Percentiles rank a stretch among this genome's conserved stretches.
Conservation (phyloP, 2,329 filamentous ascomycete genomes). For the Hirsutella rhossiliensis region DNA sequence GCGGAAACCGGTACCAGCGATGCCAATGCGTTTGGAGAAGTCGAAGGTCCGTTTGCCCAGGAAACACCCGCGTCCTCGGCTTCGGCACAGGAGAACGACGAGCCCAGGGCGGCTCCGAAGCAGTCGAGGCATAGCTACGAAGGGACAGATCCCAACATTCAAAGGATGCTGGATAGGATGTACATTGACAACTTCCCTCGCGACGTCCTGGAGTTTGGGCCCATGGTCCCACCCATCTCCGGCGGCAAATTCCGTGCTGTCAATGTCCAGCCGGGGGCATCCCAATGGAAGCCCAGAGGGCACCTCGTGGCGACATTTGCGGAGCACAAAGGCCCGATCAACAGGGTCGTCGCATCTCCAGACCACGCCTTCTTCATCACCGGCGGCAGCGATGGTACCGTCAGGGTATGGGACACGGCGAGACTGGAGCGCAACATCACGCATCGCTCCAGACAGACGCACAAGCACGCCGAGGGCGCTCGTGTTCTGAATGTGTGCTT, state of each 20-base stretch:
- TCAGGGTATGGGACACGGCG: slow-evolving; percentile 88
- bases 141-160: slow-evolving; percentile 60
- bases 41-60: slow-evolving; percentile 43
- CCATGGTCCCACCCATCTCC: slow-evolving; percentile 60
- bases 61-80: slow-evolving; percentile 9
- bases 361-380: slow-evolving; percentile 95
- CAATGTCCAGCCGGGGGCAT: slow-evolving; percentile 32
- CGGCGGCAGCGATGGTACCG: slow-evolving; percentile 77
- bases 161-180: slow-evolving; percentile 70
- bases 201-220: slow-evolving; percentile 62
- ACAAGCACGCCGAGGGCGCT: slow-evolving; percentile 59
- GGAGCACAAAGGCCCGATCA: slow-evolving; percentile 76
- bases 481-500: slow-evolving; percentile 78
- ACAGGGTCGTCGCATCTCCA: slow-evolving; percentile 68
- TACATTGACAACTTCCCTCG: slow-evolving; percentile 62
- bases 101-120: slow-evolving; percentile 25
- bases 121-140: slow-evolving; percentile 67
- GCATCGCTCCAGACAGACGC: slow-evolving; percentile 75
- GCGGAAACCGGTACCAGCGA: slow-evolving; percentile 48
- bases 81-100: slow-evolving; percentile 12
- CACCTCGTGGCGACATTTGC: slow-evolving; percentile 77
- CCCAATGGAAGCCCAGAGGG: slow-evolving; percentile 68
- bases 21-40: slow-evolving; percentile 46
- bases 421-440: slow-evolving; percentile 85
- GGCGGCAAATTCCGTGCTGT: slow-evolving; percentile 39